Conservation (phyloP, 345 rosid species). For the Populus simonii region DNA sequence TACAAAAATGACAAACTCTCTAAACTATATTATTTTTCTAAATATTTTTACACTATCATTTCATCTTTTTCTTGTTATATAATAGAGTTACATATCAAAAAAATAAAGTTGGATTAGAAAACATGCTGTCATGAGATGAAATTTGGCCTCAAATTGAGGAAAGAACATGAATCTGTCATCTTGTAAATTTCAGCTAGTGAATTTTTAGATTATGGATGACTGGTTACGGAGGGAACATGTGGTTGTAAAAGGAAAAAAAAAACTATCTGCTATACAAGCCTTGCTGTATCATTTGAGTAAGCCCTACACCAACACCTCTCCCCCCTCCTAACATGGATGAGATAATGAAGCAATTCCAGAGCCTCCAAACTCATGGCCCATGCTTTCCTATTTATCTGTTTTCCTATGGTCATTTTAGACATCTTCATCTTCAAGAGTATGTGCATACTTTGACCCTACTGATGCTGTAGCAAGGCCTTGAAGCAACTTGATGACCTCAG, state of each 20-base stretch:
- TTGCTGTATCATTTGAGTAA: neutral
- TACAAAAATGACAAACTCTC: too few relatives aligned
- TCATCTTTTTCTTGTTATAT: neutral
- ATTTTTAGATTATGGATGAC: neutral
- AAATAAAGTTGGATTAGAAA: neutral
- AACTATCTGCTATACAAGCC: conserved; percentile 17
- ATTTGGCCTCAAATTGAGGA: neutral
- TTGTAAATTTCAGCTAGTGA: neutral
- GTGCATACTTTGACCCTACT: conserved; percentile 17
- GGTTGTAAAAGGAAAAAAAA: conserved; percentile 2
- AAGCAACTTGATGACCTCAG: conserved; percentile 59
- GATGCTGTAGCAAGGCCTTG: conserved; percentile 45
- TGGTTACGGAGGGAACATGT: neutral
- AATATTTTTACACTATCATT: too few relatives aligned
- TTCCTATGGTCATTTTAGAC: neutral
- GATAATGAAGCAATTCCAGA: neutral
- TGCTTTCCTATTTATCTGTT: neutral
- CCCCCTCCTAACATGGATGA: neutral
- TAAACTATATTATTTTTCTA: too few relatives aligned
- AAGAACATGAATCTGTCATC: conserved; percentile 8
- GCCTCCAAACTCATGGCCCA: neutral
- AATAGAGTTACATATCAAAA: neutral
- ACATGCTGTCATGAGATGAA: neutral
- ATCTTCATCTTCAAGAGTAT: neutral
- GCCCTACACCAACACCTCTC: neutral